phyloP scores from a whole-genome alignment of 192 early-diverging fungal genomes.

The Ambispora gerdemannii region DNA sequence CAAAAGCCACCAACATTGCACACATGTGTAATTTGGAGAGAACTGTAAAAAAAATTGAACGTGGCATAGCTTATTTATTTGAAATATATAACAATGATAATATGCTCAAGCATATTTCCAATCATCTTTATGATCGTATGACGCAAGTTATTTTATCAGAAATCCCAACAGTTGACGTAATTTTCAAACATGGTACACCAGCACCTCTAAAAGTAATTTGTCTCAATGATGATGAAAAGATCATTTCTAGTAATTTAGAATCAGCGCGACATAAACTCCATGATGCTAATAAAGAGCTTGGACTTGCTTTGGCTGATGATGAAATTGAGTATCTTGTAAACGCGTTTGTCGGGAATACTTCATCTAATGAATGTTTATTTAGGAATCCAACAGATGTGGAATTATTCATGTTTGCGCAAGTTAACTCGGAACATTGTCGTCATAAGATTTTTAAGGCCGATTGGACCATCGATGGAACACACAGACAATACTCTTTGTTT shows the following conservation, averaged over 20 bases:
- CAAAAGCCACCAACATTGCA: slow-evolving; percentile 98
- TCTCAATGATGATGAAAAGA: slow-evolving; percentile 37
- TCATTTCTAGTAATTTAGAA: slow-evolving; percentile 27
- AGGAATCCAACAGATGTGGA: slow-evolving; percentile 98
- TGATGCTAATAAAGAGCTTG: slow-evolving; percentile 83
- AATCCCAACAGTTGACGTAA: slow-evolving; percentile 59
- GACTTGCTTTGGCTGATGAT: slow-evolving; percentile 92
- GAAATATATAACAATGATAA: slow-evolving; percentile 39
- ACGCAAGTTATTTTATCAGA: slow-evolving; percentile 72
- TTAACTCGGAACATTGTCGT: slow-evolving; percentile 99
- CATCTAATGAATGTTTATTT: slow-evolving; percentile 46
- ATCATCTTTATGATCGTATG: slow-evolving; percentile 88
- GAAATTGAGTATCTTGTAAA: slow-evolving; percentile 94
- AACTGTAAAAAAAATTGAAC: slow-evolving; percentile 81
- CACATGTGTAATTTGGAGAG: slow-evolving; percentile 78
- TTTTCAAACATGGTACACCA: slow-evolving; percentile 74
- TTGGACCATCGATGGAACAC: slow-evolving; percentile 93
- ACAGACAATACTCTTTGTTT: slow-evolving; percentile 82
- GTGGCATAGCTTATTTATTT: slow-evolving; percentile 76
- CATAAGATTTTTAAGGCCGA: slow-evolving; percentile 99
- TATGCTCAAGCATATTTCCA: slow-evolving; percentile 49
- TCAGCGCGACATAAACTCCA: slow-evolving; percentile 61
- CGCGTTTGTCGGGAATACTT: slow-evolving; percentile 64
- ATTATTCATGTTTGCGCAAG: slow-evolving; percentile 99
- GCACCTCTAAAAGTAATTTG: slow-evolving; percentile 55